Evolutionary conservation across 139 green algal genomes (phyloP).

Genomic region (Raphidocelis subcapitata): DNA sequence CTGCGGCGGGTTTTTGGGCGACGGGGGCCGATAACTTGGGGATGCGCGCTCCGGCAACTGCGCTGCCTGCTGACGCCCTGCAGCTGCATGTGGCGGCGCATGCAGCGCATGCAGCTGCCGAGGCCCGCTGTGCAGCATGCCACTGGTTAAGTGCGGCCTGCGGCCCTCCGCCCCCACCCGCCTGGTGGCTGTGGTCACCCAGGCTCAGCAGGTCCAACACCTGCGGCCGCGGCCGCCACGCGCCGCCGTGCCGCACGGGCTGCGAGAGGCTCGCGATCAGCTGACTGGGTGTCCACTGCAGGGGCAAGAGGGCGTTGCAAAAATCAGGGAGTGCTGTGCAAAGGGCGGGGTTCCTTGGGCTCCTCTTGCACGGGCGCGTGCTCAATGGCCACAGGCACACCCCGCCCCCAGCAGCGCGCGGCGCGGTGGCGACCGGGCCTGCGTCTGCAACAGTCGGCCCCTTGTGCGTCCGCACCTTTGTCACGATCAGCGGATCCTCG

Average conservation of each 20-base stretch:
- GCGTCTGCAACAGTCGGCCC: no score
- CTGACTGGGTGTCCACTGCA: slow-evolving; percentile 58
- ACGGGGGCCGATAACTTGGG: no score
- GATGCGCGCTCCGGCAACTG: no score
- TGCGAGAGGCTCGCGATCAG: slow-evolving; percentile 39
- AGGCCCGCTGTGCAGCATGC: not conserved
- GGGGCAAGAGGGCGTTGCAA: not conserved
- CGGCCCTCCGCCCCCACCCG: slow-evolving; percentile 3
- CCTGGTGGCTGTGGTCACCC: slow-evolving; percentile 65
- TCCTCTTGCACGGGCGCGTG: not conserved
- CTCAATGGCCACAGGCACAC: no score
- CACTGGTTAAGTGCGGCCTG: no score
- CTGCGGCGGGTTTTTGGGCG: slow-evolving; percentile 25
- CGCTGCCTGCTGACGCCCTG: not conserved
- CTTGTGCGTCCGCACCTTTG: slow-evolving; percentile 10
- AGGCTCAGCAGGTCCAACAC: slow-evolving; percentile 75
- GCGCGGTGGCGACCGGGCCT: no score
- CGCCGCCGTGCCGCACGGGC: slow-evolving; percentile 32
- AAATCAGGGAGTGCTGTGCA: not conserved
- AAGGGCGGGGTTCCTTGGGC: not conserved
- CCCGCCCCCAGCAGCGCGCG: no score
- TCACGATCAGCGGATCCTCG: slow-evolving; percentile 26
- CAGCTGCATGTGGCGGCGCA: not conserved
- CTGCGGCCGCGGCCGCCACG: slow-evolving; percentile 58
- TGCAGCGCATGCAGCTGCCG: not conserved